Percentiles rank a stretch among this genome's conserved stretches.
phyloP scores from a whole-genome alignment of 208 protist genomes.

The Trypanosoma scelopori region DNA sequence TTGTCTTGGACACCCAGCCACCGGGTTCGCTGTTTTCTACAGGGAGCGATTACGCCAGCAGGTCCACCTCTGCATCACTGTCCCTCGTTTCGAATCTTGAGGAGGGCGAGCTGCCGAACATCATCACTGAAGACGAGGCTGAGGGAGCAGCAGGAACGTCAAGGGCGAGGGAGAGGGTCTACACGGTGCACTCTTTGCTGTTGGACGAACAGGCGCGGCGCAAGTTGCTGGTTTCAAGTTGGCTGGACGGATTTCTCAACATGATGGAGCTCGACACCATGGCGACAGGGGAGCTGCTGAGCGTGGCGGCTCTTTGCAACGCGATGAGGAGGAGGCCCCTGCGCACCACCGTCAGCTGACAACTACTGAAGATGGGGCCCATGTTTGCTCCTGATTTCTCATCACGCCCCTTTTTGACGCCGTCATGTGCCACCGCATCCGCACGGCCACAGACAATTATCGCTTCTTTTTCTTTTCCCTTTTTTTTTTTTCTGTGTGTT shows the following conservation, averaged over 20 bases:
- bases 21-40: too few relatives aligned
- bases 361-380: background rate
- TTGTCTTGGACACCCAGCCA: too few relatives aligned
- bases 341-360: background rate
- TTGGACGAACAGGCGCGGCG: background rate
- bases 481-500: too few relatives aligned
- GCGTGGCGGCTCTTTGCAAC: background rate
- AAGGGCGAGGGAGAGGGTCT: background rate
- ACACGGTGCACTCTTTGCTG: too few relatives aligned
- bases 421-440: too few relatives aligned
- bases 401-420: background rate
- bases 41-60: too few relatives aligned
- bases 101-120: background rate
- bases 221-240: background rate
- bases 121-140: too few relatives aligned
- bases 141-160: background rate
- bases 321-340: background rate
- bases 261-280: conserved; percentile 16
- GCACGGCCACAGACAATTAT: too few relatives aligned
- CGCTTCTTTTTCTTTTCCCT: too few relatives aligned
- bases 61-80: too few relatives aligned
- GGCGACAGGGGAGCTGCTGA: background rate
- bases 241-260: conserved; percentile 10
- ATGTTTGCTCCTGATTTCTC: background rate
- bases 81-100: background rate